Conservation (phyloP, 1,284 basidiomycete species). For the Testicularia cyperi region DNA sequence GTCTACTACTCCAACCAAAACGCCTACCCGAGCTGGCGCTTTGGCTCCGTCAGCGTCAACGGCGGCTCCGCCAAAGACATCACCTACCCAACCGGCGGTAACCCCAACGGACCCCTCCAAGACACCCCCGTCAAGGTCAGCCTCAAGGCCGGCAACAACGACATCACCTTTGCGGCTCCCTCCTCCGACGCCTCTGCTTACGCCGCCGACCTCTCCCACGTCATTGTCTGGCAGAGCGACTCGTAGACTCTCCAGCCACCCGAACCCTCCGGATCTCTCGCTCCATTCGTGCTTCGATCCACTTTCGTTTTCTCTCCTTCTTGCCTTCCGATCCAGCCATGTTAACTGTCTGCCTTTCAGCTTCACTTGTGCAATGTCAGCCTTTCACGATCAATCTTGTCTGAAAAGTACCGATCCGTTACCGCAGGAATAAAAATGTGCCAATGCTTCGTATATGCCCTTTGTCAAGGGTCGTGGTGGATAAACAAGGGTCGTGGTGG, state of each 20-base stretch:
- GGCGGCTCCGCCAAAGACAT: background rate
- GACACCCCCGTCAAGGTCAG: constrained; percentile 16
- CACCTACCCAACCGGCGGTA: constrained; percentile 18
- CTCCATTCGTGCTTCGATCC: too few relatives aligned
- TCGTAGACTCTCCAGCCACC: constrained; percentile 1
- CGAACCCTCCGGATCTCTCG: too few relatives aligned
- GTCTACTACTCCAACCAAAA: constrained; percentile 14
- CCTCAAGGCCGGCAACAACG: constrained; percentile 7
- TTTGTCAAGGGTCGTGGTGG: too few relatives aligned
- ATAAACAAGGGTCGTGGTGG: too few relatives aligned
- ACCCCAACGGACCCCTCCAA: constrained; percentile 1
- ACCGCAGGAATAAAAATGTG: too few relatives aligned
- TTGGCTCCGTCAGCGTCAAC: constrained; percentile 3
- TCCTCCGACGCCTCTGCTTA: background rate
- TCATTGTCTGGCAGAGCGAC: constrained; percentile 22
- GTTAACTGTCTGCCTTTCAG: too few relatives aligned
- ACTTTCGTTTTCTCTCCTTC: too few relatives aligned
- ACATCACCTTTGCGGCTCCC: constrained; percentile 7
- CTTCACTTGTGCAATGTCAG: too few relatives aligned
- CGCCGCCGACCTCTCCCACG: constrained; percentile 17
- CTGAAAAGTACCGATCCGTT: too few relatives aligned
- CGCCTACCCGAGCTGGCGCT: constrained; percentile 9
- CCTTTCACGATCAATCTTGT: too few relatives aligned
- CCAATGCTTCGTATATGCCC: too few relatives aligned
- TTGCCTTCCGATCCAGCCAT: too few relatives aligned